These are phyloP conservation scores for Pseudovirgaria hyperparasitica DNA, from an alignment of 2,329 filamentous ascomycete species.

Conservation along the genomic window DNA sequence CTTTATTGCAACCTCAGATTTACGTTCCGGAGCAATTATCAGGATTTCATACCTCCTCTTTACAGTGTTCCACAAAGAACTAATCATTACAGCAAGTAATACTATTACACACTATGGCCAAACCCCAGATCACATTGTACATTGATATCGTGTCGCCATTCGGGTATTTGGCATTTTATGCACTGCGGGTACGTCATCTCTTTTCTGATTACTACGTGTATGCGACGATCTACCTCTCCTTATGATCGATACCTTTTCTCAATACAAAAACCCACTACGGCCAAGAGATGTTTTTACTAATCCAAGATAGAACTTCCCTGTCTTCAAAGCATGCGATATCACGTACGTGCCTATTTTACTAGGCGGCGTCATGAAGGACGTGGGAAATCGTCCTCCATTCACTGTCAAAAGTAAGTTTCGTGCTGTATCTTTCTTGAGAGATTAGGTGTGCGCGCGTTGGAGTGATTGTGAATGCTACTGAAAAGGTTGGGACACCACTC, in stretches of 20 bases:
- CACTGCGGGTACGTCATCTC: slow-evolving; percentile 32
- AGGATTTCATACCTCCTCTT: too few species aligned
- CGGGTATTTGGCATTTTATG: slow-evolving; percentile 45
- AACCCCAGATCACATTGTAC: slow-evolving; percentile 42
- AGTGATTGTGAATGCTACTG: neutral
- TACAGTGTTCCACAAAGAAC: too few species aligned
- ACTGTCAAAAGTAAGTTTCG: slow-evolving; percentile 38
- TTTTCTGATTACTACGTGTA: slow-evolving; percentile 1
- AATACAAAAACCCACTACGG: neutral
- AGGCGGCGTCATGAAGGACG: slow-evolving; percentile 45
- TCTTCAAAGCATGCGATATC: slow-evolving; percentile 42
- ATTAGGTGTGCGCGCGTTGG: neutral
- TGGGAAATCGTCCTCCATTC: slow-evolving; percentile 41
- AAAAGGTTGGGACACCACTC: neutral
- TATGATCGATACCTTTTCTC: slow-evolving; percentile 1
- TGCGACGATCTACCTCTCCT: neutral
- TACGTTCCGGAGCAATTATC: too few species aligned
- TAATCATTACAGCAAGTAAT: too few species aligned
- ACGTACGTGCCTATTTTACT: slow-evolving; percentile 47
- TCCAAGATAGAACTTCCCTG: slow-evolving; percentile 37
- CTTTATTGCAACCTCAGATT: too few species aligned
- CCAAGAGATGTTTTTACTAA: too few species aligned
- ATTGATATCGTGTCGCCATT: slow-evolving; percentile 49
- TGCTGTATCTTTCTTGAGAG: neutral
- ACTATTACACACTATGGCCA: slow-evolving; percentile 25